phyloP scores from a whole-genome alignment of 2,329 filamentous ascomycete species.

The Penicillium sclerotigenum region DNA sequence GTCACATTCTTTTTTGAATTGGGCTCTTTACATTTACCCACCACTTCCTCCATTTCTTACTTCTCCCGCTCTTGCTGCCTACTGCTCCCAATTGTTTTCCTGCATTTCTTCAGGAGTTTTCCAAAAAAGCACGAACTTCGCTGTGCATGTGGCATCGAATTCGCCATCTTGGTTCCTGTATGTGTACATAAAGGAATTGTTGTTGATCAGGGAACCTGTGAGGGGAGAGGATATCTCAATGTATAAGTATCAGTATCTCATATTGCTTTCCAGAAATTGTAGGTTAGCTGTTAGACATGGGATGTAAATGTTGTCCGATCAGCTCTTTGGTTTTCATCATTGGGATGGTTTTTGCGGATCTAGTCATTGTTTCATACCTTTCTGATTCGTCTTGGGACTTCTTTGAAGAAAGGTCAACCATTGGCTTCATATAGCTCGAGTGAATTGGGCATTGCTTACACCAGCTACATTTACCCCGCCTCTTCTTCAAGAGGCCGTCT shows the following conservation, averaged over 20 bases:
- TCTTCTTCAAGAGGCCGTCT: background rate
- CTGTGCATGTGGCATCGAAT: constrained; percentile 1
- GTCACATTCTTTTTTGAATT: background rate
- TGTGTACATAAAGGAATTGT: constrained; percentile 16
- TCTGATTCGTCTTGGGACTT: too few species aligned
- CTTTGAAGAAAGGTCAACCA: too few species aligned
- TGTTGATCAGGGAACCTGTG: constrained; percentile 5
- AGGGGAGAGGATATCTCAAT: constrained; percentile 8
- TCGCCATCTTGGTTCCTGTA: constrained; percentile 4
- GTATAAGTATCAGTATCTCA: constrained; percentile 10
- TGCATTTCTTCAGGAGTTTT: constrained; percentile 16
- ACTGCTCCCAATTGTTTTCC: background rate
- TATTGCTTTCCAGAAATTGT: background rate
- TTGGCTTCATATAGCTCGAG: too few species aligned
- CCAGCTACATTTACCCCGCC: background rate
- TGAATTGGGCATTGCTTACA: too few species aligned
- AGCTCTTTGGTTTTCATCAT: background rate
- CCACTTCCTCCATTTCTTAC: background rate
- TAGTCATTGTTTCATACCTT: too few species aligned
- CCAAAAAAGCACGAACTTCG: background rate
- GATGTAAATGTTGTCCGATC: background rate
- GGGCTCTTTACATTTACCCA: background rate
- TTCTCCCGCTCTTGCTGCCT: background rate
- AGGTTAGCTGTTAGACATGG: background rate
- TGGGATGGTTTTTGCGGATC: background rate